These are phyloP conservation scores for Candida incommunis DNA, from an alignment of 805 yeast species.

Conservation along the genomic window DNA sequence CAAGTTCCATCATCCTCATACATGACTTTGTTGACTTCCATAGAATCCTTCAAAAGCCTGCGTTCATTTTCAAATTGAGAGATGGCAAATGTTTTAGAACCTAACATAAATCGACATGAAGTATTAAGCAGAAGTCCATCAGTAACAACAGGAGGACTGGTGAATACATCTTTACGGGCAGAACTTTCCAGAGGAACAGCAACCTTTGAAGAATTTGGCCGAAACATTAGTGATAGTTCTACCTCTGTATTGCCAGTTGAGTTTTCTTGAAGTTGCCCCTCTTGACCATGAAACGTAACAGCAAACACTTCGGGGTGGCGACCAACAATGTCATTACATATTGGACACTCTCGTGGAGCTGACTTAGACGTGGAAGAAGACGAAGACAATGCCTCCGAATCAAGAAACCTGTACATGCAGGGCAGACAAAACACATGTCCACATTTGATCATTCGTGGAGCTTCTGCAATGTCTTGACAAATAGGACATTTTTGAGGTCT, in stretches of 20 bases:
- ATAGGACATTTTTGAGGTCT: conserved; percentile 74
- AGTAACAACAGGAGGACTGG: not conserved
- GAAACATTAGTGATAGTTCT: not conserved
- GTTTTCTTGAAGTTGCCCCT: too few species aligned
- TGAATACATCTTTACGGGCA: not conserved
- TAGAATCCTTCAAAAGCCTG: conserved; percentile 6
- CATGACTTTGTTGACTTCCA: conserved; percentile 20
- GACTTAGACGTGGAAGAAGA: conserved; percentile 7
- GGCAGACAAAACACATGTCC: conserved; percentile 86
- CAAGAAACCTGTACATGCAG: conserved; percentile 62
- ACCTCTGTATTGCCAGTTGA: not conserved
- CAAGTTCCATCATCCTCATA: conserved; percentile 48
- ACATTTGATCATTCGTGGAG: conserved; percentile 90
- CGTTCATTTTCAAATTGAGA: conserved; percentile 8
- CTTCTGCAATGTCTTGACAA: conserved; percentile 70
- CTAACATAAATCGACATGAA: not conserved
- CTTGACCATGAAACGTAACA: conserved; percentile 8
- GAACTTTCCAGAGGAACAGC: not conserved
- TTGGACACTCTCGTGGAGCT: conserved; percentile 8
- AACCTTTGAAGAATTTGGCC: not conserved
- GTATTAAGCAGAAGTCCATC: not conserved
- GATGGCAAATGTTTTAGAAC: not conserved
- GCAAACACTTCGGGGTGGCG: conserved; percentile 9
- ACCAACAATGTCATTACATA: conserved; percentile 10
- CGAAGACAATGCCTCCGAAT: conserved; percentile 11